Evolutionary conservation across 331 rosid genomes (phyloP).

Genomic region (Saraca asoca): DNA sequence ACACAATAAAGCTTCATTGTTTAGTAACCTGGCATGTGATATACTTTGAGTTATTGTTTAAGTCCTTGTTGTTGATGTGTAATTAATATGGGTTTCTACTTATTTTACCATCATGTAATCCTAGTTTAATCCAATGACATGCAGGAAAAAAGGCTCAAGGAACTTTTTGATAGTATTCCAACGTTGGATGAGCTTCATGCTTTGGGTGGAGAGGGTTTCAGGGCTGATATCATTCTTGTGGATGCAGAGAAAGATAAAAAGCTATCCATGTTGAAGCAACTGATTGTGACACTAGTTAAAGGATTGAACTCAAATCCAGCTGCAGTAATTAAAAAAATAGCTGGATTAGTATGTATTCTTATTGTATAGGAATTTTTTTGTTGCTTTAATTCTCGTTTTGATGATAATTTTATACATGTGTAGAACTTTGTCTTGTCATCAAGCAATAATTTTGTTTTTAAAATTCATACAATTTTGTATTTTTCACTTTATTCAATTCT

Average conservation of each 20-base stretch:
- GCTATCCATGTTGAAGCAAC: slow-evolving; percentile 90
- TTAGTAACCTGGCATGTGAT: slow-evolving; percentile 24
- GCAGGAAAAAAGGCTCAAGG: slow-evolving; percentile 91
- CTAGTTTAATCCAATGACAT: slow-evolving; percentile 29
- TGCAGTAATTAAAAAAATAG: slow-evolving; percentile 92
- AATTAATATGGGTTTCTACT: slow-evolving; percentile 21
- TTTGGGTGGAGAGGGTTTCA: slow-evolving; percentile 76
- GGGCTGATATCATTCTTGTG: slow-evolving; percentile 84
- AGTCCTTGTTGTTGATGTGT: slow-evolving; percentile 21
- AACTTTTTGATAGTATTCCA: slow-evolving; percentile 79
- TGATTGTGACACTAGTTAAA: slow-evolving; percentile 75
- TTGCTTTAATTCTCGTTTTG: not conserved
- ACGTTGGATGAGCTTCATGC: slow-evolving; percentile 85
- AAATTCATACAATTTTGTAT: not conserved
- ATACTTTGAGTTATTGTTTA: slow-evolving; percentile 25
- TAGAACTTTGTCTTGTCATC: slow-evolving; percentile 22
- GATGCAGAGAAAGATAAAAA: slow-evolving; percentile 87
- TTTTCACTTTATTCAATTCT: not conserved
- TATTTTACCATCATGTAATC: slow-evolving; percentile 11
- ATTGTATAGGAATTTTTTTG: not conserved
- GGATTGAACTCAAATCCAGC: slow-evolving; percentile 91
- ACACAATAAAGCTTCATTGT: slow-evolving; percentile 11
- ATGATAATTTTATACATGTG: slow-evolving; percentile 2
- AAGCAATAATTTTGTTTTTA: not conserved
- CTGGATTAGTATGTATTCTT: slow-evolving; percentile 73